A percentile compares a stretch with the other conserved stretches of the same genome.
Evolutionary conservation across 176 grass and related monocot species (phyloP).

Genomic region (Aegilops tauschii): DNA sequence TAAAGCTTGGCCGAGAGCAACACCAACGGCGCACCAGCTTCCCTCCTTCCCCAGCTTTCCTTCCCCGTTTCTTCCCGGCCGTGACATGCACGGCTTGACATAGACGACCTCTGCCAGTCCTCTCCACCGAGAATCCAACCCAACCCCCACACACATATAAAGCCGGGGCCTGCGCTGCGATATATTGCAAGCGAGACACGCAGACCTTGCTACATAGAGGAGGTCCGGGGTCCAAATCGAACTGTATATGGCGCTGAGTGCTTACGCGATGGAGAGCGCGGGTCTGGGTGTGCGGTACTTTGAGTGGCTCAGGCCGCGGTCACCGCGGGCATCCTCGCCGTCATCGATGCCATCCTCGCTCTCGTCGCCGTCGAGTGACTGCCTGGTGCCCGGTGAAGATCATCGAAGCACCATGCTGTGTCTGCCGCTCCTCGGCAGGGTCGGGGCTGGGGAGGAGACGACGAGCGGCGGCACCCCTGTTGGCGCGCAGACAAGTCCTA

Average conservation of each 20-base stretch:
- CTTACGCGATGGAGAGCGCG: conserved; percentile 39
- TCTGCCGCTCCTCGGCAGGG: conserved; percentile 70
- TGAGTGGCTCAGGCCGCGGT: conserved; percentile 50
- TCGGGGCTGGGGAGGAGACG: conserved; percentile 32
- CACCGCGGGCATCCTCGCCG: background rate
- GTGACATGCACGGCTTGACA: conserved; percentile 53
- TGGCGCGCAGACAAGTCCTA: background rate
- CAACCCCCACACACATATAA: conserved; percentile 29
- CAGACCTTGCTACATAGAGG: background rate
- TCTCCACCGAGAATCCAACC: conserved; percentile 3
- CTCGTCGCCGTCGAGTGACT: background rate
- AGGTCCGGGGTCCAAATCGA: background rate
- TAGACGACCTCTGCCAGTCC: background rate
- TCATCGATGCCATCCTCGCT: background rate
- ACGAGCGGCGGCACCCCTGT: background rate
- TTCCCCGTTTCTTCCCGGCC: background rate
- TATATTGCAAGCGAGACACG: background rate
- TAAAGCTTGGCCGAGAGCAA: conserved; percentile 36
- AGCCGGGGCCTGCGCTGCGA: background rate
- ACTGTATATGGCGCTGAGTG: conserved; percentile 35
- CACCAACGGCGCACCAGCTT: conserved; percentile 21
- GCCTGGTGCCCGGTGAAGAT: background rate
- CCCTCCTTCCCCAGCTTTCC: background rate
- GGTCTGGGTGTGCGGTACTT: conserved; percentile 32
- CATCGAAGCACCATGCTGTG: conserved; percentile 28